These are phyloP conservation scores for Pyrus communis DNA, from an alignment of 306 rosid genomes.

Conservation along the genomic window DNA sequence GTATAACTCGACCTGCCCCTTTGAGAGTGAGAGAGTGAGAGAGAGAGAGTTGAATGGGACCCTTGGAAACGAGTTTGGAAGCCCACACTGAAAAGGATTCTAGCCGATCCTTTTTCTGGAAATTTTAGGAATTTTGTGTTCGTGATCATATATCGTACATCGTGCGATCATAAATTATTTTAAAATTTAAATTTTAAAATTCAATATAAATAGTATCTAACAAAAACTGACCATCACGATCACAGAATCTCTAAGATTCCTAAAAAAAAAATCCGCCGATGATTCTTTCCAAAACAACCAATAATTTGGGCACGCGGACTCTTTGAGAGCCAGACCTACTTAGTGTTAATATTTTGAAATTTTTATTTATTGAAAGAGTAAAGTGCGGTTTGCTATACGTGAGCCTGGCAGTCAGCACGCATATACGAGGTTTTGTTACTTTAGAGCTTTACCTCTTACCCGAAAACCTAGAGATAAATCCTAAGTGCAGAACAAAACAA, in stretches of 20 bases:
- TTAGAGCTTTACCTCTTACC: too few relatives aligned
- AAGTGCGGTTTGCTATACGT: neutral
- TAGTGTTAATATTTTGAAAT: neutral
- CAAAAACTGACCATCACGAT: accelerated
- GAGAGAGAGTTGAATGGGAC: constrained; percentile 19
- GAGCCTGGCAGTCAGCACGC: neutral
- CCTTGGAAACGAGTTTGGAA: constrained; percentile 4
- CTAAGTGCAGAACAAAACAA: too few relatives aligned
- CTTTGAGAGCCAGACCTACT: constrained; percentile 20
- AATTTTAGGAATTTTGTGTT: too few relatives aligned
- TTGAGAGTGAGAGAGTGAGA: neutral
- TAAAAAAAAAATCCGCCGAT: too few relatives aligned
- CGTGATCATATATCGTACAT: too few relatives aligned
- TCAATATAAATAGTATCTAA: too few relatives aligned
- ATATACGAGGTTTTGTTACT: neutral
- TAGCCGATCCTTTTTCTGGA: too few relatives aligned
- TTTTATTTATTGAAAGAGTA: neutral
- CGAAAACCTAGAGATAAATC: too few relatives aligned
- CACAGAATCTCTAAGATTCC: too few relatives aligned
- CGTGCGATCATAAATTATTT: too few relatives aligned
- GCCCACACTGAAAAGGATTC: constrained; percentile 24
- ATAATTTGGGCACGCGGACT: constrained; percentile 35
- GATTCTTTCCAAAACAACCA: constrained; percentile 1
- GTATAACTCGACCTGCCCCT: neutral
- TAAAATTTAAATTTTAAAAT: too few relatives aligned